Base-by-base conservation (phyloP, 176 grass and related monocot species). In the Eragrostis nindensis region DNA sequence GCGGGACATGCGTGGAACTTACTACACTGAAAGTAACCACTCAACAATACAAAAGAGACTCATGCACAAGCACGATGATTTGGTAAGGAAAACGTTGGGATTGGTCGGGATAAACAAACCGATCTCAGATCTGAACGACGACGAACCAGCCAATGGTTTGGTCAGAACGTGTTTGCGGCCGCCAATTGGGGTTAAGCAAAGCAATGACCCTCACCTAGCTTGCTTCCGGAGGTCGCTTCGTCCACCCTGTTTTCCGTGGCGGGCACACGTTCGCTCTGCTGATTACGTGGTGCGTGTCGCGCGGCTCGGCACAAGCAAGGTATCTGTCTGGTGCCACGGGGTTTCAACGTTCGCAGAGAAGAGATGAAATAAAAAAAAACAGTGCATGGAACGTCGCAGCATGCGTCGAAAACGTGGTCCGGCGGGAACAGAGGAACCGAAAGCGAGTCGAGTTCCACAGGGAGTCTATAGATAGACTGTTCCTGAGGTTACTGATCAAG, bases 121-220 rank as follows among this genome's bases (percentile, higher is more conserved):
- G 11, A 49, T 43, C 6, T 39, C 18, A 18, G 19, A 48, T 55
- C 18, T 50, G 70, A n/a, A n/a, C n/a, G n/a, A n/a, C n/a, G 59
- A 48, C 80, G 21, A 74, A 55, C 5, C 36, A 21, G 19, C 75
- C 57, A 73, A 79, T 66, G 1, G 67, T 79, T 66, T 56, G 68
- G 46, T 63, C 22, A 16, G 56, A 72, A 45, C 68, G 46, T 72
- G 83, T 85, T 71, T 79, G 75, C 75, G 65, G 83, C 46, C 74
- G 55, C 36, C 18, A 18, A 65, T 79, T 30, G 62, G 44, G 73
- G 67, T 30, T 30, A 42, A 30, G 66, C 12, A 77, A 42, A 30
- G 66, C 12, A 77, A 74, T 17, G 57, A 61, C 12, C 16, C 15
- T 52, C 38, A 74, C 56, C 46, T 61, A 38, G 14, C 60, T 74